A percentile compares a stretch with the other conserved stretches of the same genome.
Conservation (phyloP, 441 rosid species). For the Raphanus hybrid region DNA sequence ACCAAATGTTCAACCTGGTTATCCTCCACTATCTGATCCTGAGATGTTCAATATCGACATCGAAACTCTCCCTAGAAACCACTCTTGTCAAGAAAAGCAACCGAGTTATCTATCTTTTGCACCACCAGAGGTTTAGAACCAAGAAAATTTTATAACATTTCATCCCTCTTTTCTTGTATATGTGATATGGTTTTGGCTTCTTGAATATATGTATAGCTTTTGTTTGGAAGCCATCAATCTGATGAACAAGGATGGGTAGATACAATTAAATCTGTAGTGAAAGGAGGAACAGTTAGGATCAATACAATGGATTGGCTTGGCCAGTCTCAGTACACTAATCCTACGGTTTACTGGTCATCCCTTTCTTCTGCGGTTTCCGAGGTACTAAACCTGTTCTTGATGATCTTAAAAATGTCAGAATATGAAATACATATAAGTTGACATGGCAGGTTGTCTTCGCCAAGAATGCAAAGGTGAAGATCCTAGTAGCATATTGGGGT, state of each 20-base stretch:
- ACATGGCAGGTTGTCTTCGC: constrained; percentile 69
- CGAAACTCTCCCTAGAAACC: constrained; percentile 51
- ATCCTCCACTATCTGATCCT: constrained; percentile 71
- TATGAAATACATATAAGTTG: constrained; percentile 4
- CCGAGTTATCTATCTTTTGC: constrained; percentile 80
- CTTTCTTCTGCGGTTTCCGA: constrained; percentile 76
- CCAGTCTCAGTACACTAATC: constrained; percentile 66
- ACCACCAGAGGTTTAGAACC: constrained; percentile 78
- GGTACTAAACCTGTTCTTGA: constrained; percentile 48
- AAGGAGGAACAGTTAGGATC: constrained; percentile 69
- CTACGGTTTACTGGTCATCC: constrained; percentile 73
- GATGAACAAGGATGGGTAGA: constrained; percentile 94
- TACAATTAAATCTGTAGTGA: constrained; percentile 70
- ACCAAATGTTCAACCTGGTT: constrained; percentile 63
- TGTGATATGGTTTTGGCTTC: constrained; percentile 32
- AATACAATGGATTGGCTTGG: constrained; percentile 97
- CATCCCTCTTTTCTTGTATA: constrained; percentile 16
- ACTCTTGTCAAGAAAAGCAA: constrained; percentile 44
- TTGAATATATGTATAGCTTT: constrained; percentile 54
- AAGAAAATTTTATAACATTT: not conserved
- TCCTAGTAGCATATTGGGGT: constrained; percentile 86
- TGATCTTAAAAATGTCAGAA: not conserved
- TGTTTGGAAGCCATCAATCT: constrained; percentile 68
- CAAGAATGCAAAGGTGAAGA: constrained; percentile 80
- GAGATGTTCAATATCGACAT: constrained; percentile 49